Conservation (phyloP, 257 asterid genomes). For the Pogostemon cablin region DNA sequence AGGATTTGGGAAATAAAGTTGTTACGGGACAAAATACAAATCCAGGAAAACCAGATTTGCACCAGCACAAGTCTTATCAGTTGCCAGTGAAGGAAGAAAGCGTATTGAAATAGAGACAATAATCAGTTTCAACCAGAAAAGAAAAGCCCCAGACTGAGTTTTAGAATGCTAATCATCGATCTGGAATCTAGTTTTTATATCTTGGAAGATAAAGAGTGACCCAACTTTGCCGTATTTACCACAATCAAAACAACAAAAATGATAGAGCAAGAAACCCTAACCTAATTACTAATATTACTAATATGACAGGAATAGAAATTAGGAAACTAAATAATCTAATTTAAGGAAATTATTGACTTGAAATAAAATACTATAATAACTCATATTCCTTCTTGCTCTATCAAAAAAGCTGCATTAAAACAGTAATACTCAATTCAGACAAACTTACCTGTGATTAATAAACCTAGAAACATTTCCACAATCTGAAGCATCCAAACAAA, state of each 20-base stretch:
- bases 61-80: not conserved
- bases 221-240: not conserved
- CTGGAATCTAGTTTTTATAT: not conserved
- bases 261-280: too few species aligned
- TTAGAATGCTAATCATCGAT: not conserved
- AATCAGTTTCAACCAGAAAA: constrained; percentile 4
- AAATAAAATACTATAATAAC: too few species aligned
- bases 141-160: constrained; percentile 9
- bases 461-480: constrained; percentile 93
- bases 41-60: not conserved
- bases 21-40: not conserved
- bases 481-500: constrained; percentile 84
- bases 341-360: too few species aligned
- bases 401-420: too few species aligned
- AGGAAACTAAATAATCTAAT: too few species aligned
- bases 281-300: too few species aligned
- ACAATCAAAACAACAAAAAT: constrained; percentile 4
- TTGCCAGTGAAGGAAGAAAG: constrained; percentile 26
- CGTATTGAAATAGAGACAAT: not conserved
- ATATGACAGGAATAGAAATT: too few species aligned
- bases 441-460: constrained; percentile 81
- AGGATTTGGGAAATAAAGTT: not conserved
- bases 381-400: too few species aligned
- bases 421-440: constrained; percentile 6
- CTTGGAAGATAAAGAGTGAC: not conserved